Conservation (phyloP, 192 early-diverging fungal species). For the Backusella australiensis region DNA sequence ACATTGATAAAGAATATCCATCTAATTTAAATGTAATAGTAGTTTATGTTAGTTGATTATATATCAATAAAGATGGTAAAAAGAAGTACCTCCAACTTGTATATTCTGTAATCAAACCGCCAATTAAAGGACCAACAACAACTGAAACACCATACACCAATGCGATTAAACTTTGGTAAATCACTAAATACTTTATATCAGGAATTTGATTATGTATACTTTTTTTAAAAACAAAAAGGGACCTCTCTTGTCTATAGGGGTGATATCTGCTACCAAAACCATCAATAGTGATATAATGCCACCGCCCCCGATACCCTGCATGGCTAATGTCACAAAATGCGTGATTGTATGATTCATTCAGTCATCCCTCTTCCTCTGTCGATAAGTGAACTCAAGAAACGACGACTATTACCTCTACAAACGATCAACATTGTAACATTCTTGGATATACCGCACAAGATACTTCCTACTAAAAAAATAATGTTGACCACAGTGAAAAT, state of each 20-base stretch:
- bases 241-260: slow-evolving; percentile 52
- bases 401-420: slow-evolving; percentile 26
- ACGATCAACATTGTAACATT: slow-evolving; percentile 60
- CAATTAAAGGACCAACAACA: slow-evolving; percentile 55
- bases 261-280: slow-evolving; percentile 68
- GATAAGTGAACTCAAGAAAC: neutral
- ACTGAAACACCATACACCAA: slow-evolving; percentile 54
- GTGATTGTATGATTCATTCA: neutral
- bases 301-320: slow-evolving; percentile 68
- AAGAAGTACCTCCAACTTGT: slow-evolving; percentile 43
- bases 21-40: slow-evolving; percentile 20
- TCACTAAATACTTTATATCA: neutral
- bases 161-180: slow-evolving; percentile 53
- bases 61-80: neutral
- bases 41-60: neutral
- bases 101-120: slow-evolving; percentile 59
- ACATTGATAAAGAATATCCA: slow-evolving; percentile 61
- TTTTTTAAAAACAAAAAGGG: neutral
- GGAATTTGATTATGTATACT: neutral
- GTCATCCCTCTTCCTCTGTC: neutral
- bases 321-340: slow-evolving; percentile 37
- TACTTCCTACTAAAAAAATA: slow-evolving; percentile 65
- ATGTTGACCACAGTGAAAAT: slow-evolving; percentile 59
- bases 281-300: slow-evolving; percentile 51
- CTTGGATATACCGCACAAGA: slow-evolving; percentile 58